Base-by-base conservation (phyloP, 192 early-diverging fungal species). In the Backusella liffmaniae region DNA sequence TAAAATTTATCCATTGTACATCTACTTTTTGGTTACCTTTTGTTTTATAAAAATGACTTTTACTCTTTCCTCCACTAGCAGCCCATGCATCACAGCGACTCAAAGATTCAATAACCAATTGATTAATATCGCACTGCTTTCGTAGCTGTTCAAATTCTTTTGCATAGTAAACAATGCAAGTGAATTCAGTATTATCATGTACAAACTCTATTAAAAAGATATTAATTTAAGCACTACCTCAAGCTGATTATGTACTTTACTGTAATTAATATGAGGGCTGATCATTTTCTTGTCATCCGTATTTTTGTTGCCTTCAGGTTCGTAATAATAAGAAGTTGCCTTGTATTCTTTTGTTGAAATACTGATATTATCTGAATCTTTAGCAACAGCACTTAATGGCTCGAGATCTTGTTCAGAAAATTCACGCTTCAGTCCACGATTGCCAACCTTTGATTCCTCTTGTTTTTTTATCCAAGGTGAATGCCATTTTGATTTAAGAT, bases 141-240 rank as follows among this genome's bases (percentile, higher is more conserved):
- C 96, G 87, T 59, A 98, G 79, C 0, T 86, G 90, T 72, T 97
- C 96, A 81, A 98, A 98, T 80, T 98, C 90, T 68, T 90, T 88
- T 3, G 94, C 93, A 83, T 91, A 97, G 73, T 92, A 97, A 5
- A 96, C 89, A 44, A 90, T 90, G 82, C 96, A 98, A 44, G 87
- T 84, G 70, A 97, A 90, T 59, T 88, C 88, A 10, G 89, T 90
- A 34, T 86, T 86, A 6, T 90, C 93, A 73, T 94, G 91, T 7
- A 86, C 88, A 75, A 92, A 93, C 41, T 88, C 90, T 91, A 76
- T 62, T 53, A 23, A 8, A 53, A 51, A 21, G 18, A 32, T 32
- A 32, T 32, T 32, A 32, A 3, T 32, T 32, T 3, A 21, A 21
- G 8, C 21, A 1, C 0, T 1, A 23, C 51, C 21, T 53, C 21